These are phyloP conservation scores for Pholiota molesta DNA, from an alignment of 768 basidiomycete genomes.

Conservation along the genomic window DNA sequence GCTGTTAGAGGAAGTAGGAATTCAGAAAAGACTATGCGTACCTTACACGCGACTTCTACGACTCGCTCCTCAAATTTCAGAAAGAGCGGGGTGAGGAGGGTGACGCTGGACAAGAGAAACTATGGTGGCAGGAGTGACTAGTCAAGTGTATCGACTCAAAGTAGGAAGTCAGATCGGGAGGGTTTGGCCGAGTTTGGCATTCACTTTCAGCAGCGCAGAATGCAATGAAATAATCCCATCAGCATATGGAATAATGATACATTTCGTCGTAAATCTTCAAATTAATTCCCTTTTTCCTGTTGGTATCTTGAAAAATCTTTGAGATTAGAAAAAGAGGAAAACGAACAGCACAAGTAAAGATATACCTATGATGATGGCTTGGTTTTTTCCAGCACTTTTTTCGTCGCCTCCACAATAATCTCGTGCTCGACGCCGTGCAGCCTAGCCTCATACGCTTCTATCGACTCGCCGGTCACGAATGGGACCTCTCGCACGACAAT, in stretches of 20 bases:
- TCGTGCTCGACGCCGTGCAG: slow-evolving; percentile 88
- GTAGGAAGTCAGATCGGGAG: neutral
- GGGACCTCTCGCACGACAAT: slow-evolving; percentile 79
- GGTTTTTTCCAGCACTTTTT: slow-evolving; percentile 63
- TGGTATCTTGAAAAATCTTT: neutral
- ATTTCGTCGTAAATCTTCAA: slow-evolving; percentile 1
- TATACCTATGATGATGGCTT: slow-evolving; percentile 30
- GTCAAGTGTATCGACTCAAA: neutral
- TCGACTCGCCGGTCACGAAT: slow-evolving; percentile 69
- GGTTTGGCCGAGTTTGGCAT: slow-evolving; percentile 21
- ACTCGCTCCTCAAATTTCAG: neutral
- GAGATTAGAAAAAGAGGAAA: neutral
- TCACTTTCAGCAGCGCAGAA: neutral
- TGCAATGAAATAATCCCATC: neutral
- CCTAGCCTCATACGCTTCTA: slow-evolving; percentile 73
- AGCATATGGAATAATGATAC: slow-evolving; percentile 10
- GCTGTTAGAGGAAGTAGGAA: neutral
- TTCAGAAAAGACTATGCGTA: neutral
- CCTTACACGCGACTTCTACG: neutral
- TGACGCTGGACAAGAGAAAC: neutral
- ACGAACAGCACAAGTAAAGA: neutral
- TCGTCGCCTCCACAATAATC: slow-evolving; percentile 87
- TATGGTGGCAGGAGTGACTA: neutral
- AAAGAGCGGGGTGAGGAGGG: slow-evolving; percentile 6
- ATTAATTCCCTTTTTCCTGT: neutral